Base-by-base conservation (phyloP, 2,329 filamentous ascomycete species). In the Neocatenulostroma microsporum region DNA sequence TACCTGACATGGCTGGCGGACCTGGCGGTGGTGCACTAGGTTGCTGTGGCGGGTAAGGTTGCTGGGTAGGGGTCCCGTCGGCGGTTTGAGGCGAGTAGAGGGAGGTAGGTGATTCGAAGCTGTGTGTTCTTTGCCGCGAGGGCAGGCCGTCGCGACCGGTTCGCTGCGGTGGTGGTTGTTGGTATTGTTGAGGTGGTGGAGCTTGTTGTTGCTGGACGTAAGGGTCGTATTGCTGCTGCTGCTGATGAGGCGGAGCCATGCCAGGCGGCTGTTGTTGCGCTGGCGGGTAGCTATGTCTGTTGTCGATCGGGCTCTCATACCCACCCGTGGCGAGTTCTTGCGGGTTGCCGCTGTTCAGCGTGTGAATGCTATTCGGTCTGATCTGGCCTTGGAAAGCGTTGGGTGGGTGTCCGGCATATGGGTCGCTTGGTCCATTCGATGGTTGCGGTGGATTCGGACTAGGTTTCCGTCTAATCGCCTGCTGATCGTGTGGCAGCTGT, bases 321-420 rank as follows among this genome's bases (percentile, higher is more conserved):
- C 64, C 61, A 9, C 61, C 57, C 4, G 66, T 67, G 13, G 65
- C 61, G 13, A 71, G 55, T 48, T 71, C 68, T 41, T 70, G 67
- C 4, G 68, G 67, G 30, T 60, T 56, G 15, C 58, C 60, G 32
- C 48, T 51, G 45, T 60, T 60, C 10, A 58, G 51, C 0, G 57
- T 60, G 48, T 56, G 62, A 54, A 53, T 64, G 50, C 40, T 61
- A 40, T 48, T 57, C 9, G 58, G 58, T 30, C 56, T 46, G 46
- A 53, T 67, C 60, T 47, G 63, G 49, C 43, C 46, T 56, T 56
- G 53, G 32, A 57, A 57, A 11, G 33, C 44, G 17, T 47, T 43
- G 14, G 43, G 44, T 28, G 42, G 37, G 46, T 41, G 20, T 20
- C 15, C 4, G 54, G 58, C 5, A 62, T 52, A 53, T n/a, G 50